Base-by-base conservation (phyloP, 1,139 yeast species). In the Candida tetrigidarum region DNA sequence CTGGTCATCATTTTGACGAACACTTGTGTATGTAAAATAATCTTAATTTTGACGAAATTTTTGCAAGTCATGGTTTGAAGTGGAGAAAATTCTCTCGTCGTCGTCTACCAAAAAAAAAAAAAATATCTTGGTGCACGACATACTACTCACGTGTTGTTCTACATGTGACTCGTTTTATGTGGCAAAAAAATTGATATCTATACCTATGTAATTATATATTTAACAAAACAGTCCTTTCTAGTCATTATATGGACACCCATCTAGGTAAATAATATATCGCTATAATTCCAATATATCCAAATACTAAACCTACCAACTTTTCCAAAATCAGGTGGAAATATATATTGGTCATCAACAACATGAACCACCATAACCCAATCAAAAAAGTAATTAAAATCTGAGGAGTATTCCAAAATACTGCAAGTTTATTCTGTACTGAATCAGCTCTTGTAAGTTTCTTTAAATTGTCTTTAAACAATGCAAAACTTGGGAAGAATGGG, bases 261-360 rank as follows among this genome's bases (percentile, higher is more conserved):
- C 45, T 41, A n/a, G 51, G 49, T 39, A 48, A 10, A 4, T 38
- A 47, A 33, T 53, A 54, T 7, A 53, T 44, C 1, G 36, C 49
- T 18, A 64, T 40, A 4, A 78, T 61, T 15, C 79, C 83, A 12
- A 71, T 42, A 56, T 78, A 78, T 4, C 89, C 91, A 64, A 83
- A 84, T 3, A 74, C 10, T 39, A 85, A 63, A 1, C 96, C 96
- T 23, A 79, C 79, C 7, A 86, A 55, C 59, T 88, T 86, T 58
- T 93, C 99, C 3, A 69, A 55, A 38, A 88, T 66, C 1, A 95
- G 83, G 64, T 93, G 99, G 76, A 91, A 92, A 59, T 86, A 86
- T 12, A 88, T 76, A 50, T 88, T 80, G 0, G 99, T 92, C 80
- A 89, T 83, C 39, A 91, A 66, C 39, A 91, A 72, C 96, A 92